Percentiles rank a stretch among this genome's conserved stretches.
Evolutionary conservation across 371 early-diverging fungal species (phyloP).

Genomic region (Mortierella polycephala): DNA sequence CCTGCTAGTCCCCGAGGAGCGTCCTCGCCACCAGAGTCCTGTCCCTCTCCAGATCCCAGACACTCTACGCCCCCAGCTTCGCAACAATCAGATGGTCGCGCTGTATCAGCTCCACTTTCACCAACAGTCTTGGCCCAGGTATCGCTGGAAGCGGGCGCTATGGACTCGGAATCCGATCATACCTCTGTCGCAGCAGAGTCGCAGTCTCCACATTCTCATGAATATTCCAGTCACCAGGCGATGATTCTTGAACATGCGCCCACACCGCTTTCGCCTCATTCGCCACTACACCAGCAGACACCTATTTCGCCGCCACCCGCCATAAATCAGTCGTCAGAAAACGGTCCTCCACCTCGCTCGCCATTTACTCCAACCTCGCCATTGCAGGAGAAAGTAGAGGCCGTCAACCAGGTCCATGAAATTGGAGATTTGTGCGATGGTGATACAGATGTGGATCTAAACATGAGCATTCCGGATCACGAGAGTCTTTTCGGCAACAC

Average conservation of each 20-base stretch:
- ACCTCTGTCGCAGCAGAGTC: neutral
- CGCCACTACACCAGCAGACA: constrained; percentile 7
- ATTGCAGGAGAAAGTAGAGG: constrained; percentile 1
- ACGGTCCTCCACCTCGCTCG: neutral
- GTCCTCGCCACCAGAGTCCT: constrained; percentile 39
- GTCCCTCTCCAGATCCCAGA: constrained; percentile 30
- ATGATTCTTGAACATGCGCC: neutral
- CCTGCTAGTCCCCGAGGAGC: constrained; percentile 27
- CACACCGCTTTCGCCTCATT: constrained; percentile 15
- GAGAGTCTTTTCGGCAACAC: constrained; percentile 40
- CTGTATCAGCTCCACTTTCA: constrained; percentile 20
- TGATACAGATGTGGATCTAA: constrained; percentile 17
- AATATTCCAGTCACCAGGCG: too few species aligned
- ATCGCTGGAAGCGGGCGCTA: constrained; percentile 15
- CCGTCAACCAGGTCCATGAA: constrained; percentile 2
- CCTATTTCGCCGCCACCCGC: neutral
- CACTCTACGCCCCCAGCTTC: constrained; percentile 37
- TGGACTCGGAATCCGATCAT: neutral
- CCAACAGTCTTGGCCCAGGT: constrained; percentile 34
- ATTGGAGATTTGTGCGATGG: constrained; percentile 10
- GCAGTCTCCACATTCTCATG: neutral
- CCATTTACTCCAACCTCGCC: constrained; percentile 3
- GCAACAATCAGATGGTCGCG: constrained; percentile 12
- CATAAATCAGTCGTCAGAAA: neutral
- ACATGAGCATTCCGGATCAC: constrained; percentile 38